Evolutionary conservation across 2,329 filamentous ascomycete genomes (phyloP).

Genomic region (Botrytis hyacinthi): DNA sequence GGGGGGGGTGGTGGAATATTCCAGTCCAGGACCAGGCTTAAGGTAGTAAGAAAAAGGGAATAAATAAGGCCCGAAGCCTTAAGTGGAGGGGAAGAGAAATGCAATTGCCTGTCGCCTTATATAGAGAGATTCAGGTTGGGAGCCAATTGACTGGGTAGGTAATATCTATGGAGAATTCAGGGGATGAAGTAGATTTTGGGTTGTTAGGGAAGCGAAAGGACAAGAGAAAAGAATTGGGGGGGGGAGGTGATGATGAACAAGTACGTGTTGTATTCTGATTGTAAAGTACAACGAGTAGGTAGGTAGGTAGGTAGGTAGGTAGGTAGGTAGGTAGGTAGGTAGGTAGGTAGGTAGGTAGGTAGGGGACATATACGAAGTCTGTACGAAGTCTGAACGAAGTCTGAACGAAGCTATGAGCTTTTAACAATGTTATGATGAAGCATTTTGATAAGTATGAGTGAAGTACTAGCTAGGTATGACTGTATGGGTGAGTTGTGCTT

Average conservation of each 20-base stretch:
- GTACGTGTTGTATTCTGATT: conserved; percentile 4
- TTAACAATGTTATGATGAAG: background rate
- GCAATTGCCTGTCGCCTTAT: background rate
- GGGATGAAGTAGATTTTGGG: background rate
- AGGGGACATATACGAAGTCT: background rate
- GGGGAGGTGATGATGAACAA: background rate
- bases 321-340: too few relatives aligned
- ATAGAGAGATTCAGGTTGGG: background rate
- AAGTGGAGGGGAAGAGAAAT: background rate
- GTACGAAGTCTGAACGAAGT: background rate
- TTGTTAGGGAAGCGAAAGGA: background rate
- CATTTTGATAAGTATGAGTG: background rate
- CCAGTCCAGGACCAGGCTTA: background rate
- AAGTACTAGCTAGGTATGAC: background rate
- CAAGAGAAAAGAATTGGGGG: background rate
- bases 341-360: background rate
- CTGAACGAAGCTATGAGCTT: too few relatives aligned
- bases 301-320: too few relatives aligned
- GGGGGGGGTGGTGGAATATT: background rate
- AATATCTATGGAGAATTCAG: background rate
- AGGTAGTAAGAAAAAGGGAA: background rate
- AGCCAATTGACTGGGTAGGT: background rate
- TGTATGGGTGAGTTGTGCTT: background rate
- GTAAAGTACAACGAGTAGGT: background rate
- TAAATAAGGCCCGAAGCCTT: background rate